A percentile compares a stretch with the other conserved stretches of the same genome.
These are phyloP conservation scores for Microstegium vimineum DNA, from an alignment of 176 grass and related monocot species.

Conservation along the genomic window DNA sequence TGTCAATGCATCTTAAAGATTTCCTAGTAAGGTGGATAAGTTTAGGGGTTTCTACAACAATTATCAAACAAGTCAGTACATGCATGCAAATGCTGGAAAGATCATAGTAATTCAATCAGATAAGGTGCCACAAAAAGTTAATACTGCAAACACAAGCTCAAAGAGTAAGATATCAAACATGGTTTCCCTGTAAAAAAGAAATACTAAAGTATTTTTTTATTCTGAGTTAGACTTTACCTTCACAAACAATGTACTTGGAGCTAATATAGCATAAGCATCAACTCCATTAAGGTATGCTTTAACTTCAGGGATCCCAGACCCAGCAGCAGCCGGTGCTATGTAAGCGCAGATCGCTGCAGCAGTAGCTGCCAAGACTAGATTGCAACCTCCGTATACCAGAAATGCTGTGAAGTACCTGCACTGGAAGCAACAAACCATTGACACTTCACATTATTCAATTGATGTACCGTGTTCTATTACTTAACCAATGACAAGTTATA, in stretches of 20 bases:
- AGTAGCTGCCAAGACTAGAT: conserved; percentile 55
- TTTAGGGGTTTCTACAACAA: neutral
- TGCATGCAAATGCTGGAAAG: neutral
- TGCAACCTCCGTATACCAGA: conserved; percentile 65
- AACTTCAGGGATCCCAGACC: conserved; percentile 96
- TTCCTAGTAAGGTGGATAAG: neutral
- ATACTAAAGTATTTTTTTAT: neutral
- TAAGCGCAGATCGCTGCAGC: conserved; percentile 89
- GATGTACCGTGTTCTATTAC: neutral
- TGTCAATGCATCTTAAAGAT: neutral
- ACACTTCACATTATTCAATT: conserved; percentile 40
- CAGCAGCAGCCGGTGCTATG: conserved; percentile 93
- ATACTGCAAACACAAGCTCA: neutral
- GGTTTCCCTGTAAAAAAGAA: neutral
- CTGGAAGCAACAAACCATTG: conserved; percentile 50
- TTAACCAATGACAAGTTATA: neutral
- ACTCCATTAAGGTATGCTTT: conserved; percentile 99
- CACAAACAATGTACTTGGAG: conserved; percentile 93
- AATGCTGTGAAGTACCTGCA: conserved; percentile 87
- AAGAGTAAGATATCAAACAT: neutral
- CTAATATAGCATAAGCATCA: conserved; percentile 88
- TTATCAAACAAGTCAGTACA: neutral
- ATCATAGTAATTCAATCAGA: neutral
- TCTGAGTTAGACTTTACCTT: conserved; percentile 47
- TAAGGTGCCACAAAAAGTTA: neutral